phyloP scores from a whole-genome alignment of 345 rosid species.

The Erodium maritimum region DNA sequence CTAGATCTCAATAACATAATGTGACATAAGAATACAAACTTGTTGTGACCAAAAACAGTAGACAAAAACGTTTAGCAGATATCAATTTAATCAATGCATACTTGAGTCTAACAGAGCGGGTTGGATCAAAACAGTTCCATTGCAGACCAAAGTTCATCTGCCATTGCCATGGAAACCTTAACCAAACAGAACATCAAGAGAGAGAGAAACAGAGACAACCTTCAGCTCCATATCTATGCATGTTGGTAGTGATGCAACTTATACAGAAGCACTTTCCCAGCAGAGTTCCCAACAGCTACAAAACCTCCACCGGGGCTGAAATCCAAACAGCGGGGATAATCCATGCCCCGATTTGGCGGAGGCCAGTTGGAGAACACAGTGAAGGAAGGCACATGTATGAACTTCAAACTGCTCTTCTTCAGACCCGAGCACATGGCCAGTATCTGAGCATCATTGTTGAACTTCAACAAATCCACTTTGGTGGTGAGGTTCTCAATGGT shows the following conservation, averaged over 20 bases:
- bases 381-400: slow-evolving; percentile 58
- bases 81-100: too few relatives aligned
- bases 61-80: too few relatives aligned
- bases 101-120: too few relatives aligned
- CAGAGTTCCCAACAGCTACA: slow-evolving; percentile 81
- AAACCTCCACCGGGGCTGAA: slow-evolving; percentile 92
- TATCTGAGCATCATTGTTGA: slow-evolving; percentile 70
- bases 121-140: too few relatives aligned
- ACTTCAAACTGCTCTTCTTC: slow-evolving; percentile 69
- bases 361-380: slow-evolving; percentile 82
- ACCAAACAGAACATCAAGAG: too few relatives aligned
- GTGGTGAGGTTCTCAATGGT: slow-evolving; percentile 69
- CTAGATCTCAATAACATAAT: too few relatives aligned
- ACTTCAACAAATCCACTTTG: slow-evolving; percentile 67
- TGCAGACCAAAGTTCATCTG: too few relatives aligned
- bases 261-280: slow-evolving; percentile 69
- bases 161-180: too few relatives aligned
- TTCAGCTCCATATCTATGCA: slow-evolving; percentile 35
- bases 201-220: too few relatives aligned
- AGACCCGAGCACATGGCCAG: slow-evolving; percentile 63
- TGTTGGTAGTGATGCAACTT: slow-evolving; percentile 74
- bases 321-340: slow-evolving; percentile 70
- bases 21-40: too few relatives aligned
- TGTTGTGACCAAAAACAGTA: too few relatives aligned
- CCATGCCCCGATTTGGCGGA: slow-evolving; percentile 37